Conservation (phyloP, 2,329 filamentous ascomycete genomes). For the Dactylellina drechsleri region DNA sequence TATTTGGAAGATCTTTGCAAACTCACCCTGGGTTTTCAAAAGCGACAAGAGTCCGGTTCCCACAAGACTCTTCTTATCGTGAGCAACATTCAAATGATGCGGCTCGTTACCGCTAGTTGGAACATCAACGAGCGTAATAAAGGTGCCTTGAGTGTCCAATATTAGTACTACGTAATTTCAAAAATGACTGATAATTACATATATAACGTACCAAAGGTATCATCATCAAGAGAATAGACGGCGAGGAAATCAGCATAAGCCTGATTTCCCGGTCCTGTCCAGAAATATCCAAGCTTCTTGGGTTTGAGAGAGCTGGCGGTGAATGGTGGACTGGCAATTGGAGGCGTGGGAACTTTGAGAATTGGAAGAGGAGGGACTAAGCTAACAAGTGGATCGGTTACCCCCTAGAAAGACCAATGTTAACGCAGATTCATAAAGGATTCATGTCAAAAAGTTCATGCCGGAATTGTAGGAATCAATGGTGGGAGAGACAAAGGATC, state of each 20-base stretch:
- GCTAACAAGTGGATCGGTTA: constrained; percentile 68
- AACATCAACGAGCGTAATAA: constrained; percentile 70
- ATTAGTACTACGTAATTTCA: constrained; percentile 58
- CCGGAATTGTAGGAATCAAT: constrained; percentile 69
- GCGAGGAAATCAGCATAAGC: constrained; percentile 70
- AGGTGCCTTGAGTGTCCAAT: constrained; percentile 62
- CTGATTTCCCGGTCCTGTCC: constrained; percentile 71
- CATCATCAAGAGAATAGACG: constrained; percentile 70
- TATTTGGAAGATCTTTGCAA: neutral
- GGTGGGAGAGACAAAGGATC: constrained; percentile 65
- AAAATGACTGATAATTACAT: constrained; percentile 11
- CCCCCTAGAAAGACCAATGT: constrained; percentile 60
- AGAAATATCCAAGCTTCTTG: constrained; percentile 75
- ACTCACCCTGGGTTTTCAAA: constrained; percentile 67
- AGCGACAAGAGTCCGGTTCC: constrained; percentile 70
- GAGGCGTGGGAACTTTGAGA: constrained; percentile 70
- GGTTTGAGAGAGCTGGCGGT: constrained; percentile 68
- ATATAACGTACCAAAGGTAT: constrained; percentile 59
- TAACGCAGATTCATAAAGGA: neutral
- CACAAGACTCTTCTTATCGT: constrained; percentile 69
- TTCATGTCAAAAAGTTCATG: neutral
- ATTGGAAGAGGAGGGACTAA: constrained; percentile 69
- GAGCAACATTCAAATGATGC: constrained; percentile 69
- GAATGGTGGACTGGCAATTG: constrained; percentile 68
- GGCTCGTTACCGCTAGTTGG: constrained; percentile 71